Conservation (phyloP, 2,329 filamentous ascomycete species). For the Pyricularia grisea region DNA sequence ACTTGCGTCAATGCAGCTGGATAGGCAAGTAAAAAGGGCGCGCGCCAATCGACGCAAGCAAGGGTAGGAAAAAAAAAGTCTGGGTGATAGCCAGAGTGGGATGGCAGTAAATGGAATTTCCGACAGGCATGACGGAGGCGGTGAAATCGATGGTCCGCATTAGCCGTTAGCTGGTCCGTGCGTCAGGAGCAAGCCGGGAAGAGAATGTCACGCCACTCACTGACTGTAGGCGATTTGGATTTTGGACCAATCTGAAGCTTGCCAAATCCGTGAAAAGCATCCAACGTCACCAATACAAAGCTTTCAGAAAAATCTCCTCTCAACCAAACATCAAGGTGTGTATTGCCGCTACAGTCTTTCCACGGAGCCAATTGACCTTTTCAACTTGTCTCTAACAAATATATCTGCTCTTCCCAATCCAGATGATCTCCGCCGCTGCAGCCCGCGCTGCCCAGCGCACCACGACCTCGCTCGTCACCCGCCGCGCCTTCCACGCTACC, state of each 20-base stretch:
- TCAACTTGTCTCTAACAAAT: neutral
- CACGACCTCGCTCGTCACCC: slow-evolving; percentile 48
- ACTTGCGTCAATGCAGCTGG: neutral
- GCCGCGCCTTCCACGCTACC: slow-evolving; percentile 91
- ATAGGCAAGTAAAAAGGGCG: neutral
- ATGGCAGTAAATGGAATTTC: slow-evolving; percentile 2
- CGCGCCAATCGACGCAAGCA: neutral
- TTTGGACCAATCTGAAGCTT: neutral
- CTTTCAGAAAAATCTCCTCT: slow-evolving; percentile 4
- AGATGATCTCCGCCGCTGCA: slow-evolving; percentile 79
- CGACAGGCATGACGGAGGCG: neutral
- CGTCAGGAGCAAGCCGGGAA: neutral
- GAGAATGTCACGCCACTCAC: neutral
- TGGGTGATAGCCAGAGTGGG: neutral
- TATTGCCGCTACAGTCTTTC: neutral
- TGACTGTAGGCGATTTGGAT: neutral
- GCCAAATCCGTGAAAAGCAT: neutral
- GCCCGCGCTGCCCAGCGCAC: slow-evolving; percentile 47
- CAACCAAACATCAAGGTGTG: slow-evolving; percentile 6
- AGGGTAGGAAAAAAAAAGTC: slow-evolving; percentile 3
- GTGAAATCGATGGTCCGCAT: neutral
- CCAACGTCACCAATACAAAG: neutral
- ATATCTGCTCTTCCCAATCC: slow-evolving; percentile 4
- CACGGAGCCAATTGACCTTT: neutral
- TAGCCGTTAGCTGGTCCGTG: neutral